Base-by-base conservation (phyloP, 805 yeast genomes). In the Suhomyces emberorum region DNA sequence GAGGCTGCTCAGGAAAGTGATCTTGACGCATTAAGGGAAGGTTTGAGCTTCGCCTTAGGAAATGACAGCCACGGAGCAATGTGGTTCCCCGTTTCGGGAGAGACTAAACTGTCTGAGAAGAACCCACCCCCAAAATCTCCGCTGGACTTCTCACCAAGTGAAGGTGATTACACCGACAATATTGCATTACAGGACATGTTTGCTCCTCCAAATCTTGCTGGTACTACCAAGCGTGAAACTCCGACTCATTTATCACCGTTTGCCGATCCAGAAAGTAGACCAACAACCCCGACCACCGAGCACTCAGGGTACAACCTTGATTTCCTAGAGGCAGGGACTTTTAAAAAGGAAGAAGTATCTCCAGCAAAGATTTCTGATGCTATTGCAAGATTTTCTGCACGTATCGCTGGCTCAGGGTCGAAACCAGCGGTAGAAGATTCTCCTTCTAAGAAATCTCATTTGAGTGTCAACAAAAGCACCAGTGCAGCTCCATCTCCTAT, bases 21-120 rank as follows among this genome's bases (percentile, higher is more conserved):
- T 37, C 45, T 61, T 20, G 55, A 54, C 24, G 65, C 64, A 22
- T 43, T 63, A 20, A 49, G 49, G 32, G 61, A 61, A 38, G 67
- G 69, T 1, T 43, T 63, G 8, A 49, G 48, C 21, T 54, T 57
- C 38, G 70, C 69, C 3, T 47, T 63, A n/a, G 69, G 69, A 5
- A 44, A 53, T 3, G 34, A 45, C 10, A 46, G 46, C 5, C 40
- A 46, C 4, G 48, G 34, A 7, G 49, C 57, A 9, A 49, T 55
- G 28, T 62, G 69, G 69, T 53, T 62, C 25, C 68, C 68, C 3
- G 42, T 42, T 19, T 24, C 26, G 4, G 32, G 23, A 4, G 29
- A 23, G 11, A 23, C 14, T 32, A 34, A 5, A 8, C 24, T 12
- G 14, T 28, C 35, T 5, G 36, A 28, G 11, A 32, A 24, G 21